Evolutionary conservation across 257 asterid genomes (phyloP), one percentile per base, ranked within the genome.

Genomic region (Jasminum sambac): DNA sequence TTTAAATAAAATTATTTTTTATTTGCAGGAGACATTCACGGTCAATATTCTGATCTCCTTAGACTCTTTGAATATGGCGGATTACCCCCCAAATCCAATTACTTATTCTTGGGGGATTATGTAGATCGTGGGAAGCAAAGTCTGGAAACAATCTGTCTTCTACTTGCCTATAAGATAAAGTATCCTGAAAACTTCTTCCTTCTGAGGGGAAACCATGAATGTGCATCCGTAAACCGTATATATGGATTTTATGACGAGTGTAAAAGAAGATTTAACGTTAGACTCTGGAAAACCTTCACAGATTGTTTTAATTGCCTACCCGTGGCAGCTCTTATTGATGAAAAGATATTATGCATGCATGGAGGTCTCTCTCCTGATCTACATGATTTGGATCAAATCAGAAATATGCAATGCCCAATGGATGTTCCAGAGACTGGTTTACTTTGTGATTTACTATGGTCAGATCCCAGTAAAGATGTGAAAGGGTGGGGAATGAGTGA

Each of bases 91-190:
- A 83, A 80, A 48, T 89, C 95, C 46, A 87, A 86, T 64, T 89
- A 87, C 84, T 77, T 89, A 44, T 87, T 89, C 85, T 60, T 87
- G 75, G 96, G 96, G 42, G 96, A 89, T 75, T 89, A 89, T 26
- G 95, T 89, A 24, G 95, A 89, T 77, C 95, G 95, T 14, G 96
- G 95, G 69, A 87, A 87, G 83, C 96, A 89, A 78, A 83, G 96
- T 74, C 87, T 89, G 19, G 96, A 89, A 79, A 85, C 96, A 42
- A 87, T 89, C 77, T 89, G 96, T 81, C 92, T 89, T 68, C 68
- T 89, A 36, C 88, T 89, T 77, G 93, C 93, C 40, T 89, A 85
- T 74, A 89, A 89, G 78, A 89, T 89, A 79, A 89, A 87, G 70
- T 82, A 87, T 71, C 94, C 90, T 1, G 91, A 84, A 13, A 89